Evolutionary conservation across 176 grass and related monocot genomes (phyloP), one percentile per base, ranked within the genome.

Genomic region (Tuctoria greenei): DNA sequence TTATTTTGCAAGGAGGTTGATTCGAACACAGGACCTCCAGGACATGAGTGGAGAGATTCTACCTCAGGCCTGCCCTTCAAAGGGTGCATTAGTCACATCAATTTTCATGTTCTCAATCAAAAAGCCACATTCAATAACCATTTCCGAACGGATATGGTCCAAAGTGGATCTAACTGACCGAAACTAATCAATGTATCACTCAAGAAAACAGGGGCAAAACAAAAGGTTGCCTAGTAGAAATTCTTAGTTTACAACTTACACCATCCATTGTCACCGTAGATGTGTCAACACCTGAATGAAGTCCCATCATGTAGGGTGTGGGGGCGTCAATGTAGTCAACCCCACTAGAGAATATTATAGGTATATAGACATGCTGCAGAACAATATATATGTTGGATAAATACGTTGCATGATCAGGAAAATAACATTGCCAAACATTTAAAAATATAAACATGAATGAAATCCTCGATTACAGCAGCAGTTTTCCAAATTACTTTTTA

Each of bases 231-330:
- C n/a, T 50, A 50, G 72, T 42, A 23, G 42, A 81, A 85, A 75
- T 18, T 80, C 27, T 79, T 34, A 83, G 51, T 52, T 74, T 72
- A 41, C 54, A 86, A 88, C 91, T 92, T 99, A 99, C 95, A 86
- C 95, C 95, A 82, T 99, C 95, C 95, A 99, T 99, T 72, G 92
- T 84, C 66, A 99, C 83, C 5, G 62, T 63, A 75, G 85, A 99
- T 64, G 95, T 99, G 82, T 99, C 95, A 75, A 99, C 95, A 51
- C 85, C 92, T 70, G 95, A 99, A 79, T 99, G 91, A 92, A 99
- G 91, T 79, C 95, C 95, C 95, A 99, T 99, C 95, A 99, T 99
- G 83, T 95, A 99, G 41, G 95, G 95, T 79, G 95, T 99, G 17
- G 95, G 95, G 72, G 91, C 91, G 84, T 99, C 95, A 80, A 99